Percentiles rank a stretch among this genome's conserved stretches.
Conservation (phyloP, 495 filamentous ascomycete genomes). For the Cercophora newfieldiana region DNA sequence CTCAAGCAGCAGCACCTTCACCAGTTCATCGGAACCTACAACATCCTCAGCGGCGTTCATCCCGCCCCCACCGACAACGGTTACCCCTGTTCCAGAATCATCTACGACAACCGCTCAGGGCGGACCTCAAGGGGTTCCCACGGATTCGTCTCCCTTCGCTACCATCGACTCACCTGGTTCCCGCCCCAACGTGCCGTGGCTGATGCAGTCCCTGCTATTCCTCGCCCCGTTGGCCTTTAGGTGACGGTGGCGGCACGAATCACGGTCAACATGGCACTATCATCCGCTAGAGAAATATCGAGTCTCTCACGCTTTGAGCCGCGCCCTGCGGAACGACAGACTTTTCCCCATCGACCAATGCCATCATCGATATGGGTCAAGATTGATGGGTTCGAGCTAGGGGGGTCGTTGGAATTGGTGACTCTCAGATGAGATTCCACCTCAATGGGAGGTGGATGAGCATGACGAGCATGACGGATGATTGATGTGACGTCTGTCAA, state of each 20-base stretch:
- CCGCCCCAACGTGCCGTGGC: not conserved
- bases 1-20: not conserved
- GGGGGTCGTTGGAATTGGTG: not conserved
- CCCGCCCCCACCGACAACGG: conserved; percentile 5
- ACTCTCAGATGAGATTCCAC: not conserved
- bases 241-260: not conserved
- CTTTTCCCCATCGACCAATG: too few relatives aligned
- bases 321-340: too few relatives aligned
- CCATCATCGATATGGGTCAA: too few relatives aligned
- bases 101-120: not conserved
- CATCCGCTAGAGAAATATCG: too few relatives aligned
- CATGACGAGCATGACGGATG: not conserved
- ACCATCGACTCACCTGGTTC: not conserved
- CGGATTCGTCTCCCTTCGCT: conserved; percentile 11
- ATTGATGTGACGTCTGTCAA: not conserved
- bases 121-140: not conserved
- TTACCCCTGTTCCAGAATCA: not conserved
- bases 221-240: not conserved
- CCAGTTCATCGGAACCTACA: not conserved
- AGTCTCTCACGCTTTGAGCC: too few relatives aligned
- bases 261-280: too few relatives aligned
- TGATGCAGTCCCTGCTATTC: not conserved
- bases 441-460: not conserved
- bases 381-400: too few relatives aligned
- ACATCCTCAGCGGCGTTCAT: not conserved